Percentiles rank a stretch among this genome's conserved stretches.
Conservation (phyloP, 192 early-diverging fungal genomes). For the Coemansia sp. region DNA sequence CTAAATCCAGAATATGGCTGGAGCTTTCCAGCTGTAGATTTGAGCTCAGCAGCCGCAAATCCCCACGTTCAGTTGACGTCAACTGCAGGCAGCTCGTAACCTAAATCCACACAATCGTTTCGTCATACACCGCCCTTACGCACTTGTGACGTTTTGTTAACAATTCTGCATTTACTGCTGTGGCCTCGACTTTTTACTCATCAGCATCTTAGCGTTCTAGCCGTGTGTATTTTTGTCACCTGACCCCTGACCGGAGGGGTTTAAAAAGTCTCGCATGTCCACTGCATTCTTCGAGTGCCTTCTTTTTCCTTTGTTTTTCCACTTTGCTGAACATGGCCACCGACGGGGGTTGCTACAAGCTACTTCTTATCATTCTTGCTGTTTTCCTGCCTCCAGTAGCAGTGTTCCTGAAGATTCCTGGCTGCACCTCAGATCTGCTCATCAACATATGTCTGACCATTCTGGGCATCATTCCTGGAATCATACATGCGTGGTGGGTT, state of each 20-base stretch:
- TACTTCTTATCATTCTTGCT: constrained; percentile 39
- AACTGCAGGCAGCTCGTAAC: neutral
- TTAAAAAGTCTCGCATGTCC: too few species aligned
- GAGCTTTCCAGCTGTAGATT: constrained; percentile 6
- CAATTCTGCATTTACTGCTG: neutral
- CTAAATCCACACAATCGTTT: neutral
- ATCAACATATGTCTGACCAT: constrained; percentile 71
- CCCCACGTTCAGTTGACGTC: neutral
- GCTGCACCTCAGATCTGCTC: constrained; percentile 56
- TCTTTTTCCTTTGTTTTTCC: too few species aligned
- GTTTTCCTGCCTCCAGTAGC: constrained; percentile 63
- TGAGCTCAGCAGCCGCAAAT: neutral
- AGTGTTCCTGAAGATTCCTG: constrained; percentile 59
- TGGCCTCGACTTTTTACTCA: constrained; percentile 9
- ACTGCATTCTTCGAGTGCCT: too few species aligned
- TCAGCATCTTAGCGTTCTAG: too few species aligned
- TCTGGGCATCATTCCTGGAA: constrained; percentile 68
- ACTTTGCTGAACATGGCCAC: too few species aligned
- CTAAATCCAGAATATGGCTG: constrained; percentile 45
- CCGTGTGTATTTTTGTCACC: too few species aligned
- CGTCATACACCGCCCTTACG: neutral
- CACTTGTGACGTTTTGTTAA: neutral
- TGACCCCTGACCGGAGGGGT: too few species aligned
- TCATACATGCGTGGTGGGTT: constrained; percentile 64
- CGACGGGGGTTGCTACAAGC: constrained; percentile 14